phyloP scores from a whole-genome alignment of 768 basidiomycete species.

The Mycena capillaripes region DNA sequence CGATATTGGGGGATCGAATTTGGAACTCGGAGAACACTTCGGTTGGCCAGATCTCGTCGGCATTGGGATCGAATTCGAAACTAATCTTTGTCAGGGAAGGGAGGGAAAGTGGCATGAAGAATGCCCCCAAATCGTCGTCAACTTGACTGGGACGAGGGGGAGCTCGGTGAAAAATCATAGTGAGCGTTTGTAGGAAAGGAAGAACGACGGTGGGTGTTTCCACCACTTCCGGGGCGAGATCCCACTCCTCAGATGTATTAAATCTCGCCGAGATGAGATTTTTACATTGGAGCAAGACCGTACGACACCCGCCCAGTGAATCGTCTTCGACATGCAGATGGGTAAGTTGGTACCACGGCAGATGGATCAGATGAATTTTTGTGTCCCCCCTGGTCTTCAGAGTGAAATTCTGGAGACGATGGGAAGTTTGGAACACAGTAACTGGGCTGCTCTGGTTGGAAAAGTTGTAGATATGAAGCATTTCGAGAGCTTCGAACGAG shows the following conservation, averaged over 20 bases:
- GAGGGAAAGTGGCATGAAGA: constrained; percentile 2
- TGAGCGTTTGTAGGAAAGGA: not conserved
- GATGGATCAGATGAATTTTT: not conserved
- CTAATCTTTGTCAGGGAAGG: constrained; percentile 9
- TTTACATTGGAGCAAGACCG: constrained; percentile 8
- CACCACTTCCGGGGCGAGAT: not conserved
- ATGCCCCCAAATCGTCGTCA: not conserved
- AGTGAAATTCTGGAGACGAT: constrained; percentile 2
- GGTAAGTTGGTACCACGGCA: constrained; percentile 21
- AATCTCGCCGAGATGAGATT: constrained; percentile 2
- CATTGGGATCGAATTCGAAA: not conserved
- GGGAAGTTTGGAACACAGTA: constrained; percentile 5
- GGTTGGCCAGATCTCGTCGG: not conserved
- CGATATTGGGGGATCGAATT: not conserved
- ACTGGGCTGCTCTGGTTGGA: not conserved
- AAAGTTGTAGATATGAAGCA: not conserved
- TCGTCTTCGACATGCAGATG: not conserved
- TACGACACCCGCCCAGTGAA: constrained; percentile 3
- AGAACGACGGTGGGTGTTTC: not conserved
- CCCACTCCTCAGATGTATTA: not conserved
- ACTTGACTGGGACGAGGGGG: too few relatives aligned
- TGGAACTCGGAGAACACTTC: constrained; percentile 6
- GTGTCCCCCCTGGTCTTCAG: not conserved
- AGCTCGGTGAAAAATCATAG: not conserved
- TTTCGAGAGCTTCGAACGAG: constrained; percentile 11